A percentile compares a stretch with the other conserved stretches of the same genome.
Conservation (phyloP, 2,329 filamentous ascomycete species). For the Aureobasidium sp. region DNA sequence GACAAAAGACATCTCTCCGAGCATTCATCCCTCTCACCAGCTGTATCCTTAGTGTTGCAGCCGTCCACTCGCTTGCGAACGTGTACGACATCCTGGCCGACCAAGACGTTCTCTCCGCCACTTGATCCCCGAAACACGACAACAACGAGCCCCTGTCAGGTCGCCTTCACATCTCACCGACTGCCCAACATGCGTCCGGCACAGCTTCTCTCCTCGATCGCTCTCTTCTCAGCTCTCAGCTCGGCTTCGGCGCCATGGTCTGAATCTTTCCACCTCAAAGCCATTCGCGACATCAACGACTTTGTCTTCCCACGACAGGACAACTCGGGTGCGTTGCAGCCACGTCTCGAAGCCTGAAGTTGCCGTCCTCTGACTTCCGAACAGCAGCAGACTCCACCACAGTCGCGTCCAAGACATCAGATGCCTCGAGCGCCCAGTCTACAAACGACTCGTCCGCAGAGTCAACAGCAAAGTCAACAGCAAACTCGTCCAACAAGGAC, state of each 20-base stretch:
- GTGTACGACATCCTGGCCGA: neutral
- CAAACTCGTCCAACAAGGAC: slow-evolving; percentile 13
- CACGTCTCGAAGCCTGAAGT: neutral
- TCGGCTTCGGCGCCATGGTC: slow-evolving; percentile 25
- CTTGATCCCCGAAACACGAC: neutral
- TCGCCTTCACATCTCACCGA: neutral
- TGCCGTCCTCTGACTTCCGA: slow-evolving; percentile 8
- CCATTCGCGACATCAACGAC: slow-evolving; percentile 24
- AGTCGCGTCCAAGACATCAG: slow-evolving; percentile 10
- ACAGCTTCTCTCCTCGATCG: slow-evolving; percentile 25
- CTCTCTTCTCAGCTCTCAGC: slow-evolving; percentile 27
- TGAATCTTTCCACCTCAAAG: slow-evolving; percentile 23
- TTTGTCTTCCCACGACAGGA: slow-evolving; percentile 23
- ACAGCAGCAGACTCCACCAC: slow-evolving; percentile 12
- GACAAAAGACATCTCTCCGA: neutral
- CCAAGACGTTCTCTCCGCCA: neutral
- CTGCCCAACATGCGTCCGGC: slow-evolving; percentile 29
- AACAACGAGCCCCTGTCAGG: slow-evolving; percentile 2
- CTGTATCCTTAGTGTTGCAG: neutral
- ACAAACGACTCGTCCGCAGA: slow-evolving; percentile 19
- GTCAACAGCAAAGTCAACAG: slow-evolving; percentile 18
- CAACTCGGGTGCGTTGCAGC: slow-evolving; percentile 15
- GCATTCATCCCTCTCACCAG: neutral
- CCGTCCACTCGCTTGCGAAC: neutral
- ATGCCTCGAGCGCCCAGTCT: slow-evolving; percentile 22